phyloP scores from a whole-genome alignment of 139 green algal genomes.

The Chlorella ohadii region DNA sequence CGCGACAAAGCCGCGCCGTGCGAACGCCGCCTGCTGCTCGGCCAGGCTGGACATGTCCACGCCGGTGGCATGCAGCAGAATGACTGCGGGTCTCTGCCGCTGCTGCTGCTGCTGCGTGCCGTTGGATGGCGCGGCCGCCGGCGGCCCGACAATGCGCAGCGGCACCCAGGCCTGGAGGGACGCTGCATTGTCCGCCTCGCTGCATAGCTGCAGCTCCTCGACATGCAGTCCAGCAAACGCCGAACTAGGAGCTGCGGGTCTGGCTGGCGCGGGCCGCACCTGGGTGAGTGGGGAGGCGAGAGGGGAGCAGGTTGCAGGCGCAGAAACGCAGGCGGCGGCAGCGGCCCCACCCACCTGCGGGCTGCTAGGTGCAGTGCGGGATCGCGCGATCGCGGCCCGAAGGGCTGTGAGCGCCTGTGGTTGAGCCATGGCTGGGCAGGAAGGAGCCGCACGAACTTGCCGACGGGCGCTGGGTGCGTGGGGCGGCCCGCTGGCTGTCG shows the following conservation, averaged over 20 bases:
- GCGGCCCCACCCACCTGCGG: neutral
- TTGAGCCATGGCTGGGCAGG: no score
- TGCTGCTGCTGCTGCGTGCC: neutral
- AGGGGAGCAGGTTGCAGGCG: neutral
- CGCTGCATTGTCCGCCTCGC: neutral
- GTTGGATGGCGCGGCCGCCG: neutral
- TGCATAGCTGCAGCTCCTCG: constrained; percentile 36
- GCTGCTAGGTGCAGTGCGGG: no score
- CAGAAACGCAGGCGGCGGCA: neutral
- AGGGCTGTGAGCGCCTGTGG: no score
- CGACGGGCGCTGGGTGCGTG: no score
- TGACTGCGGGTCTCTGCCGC: constrained; percentile 27
- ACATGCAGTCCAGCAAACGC: constrained; percentile 13
- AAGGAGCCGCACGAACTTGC: no score
- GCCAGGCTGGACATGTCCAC: constrained; percentile 47
- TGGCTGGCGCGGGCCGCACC: neutral
- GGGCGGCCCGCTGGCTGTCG: no score
- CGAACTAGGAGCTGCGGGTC: no score
- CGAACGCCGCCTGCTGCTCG: constrained; percentile 47
- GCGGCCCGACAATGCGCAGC: constrained; percentile 47
- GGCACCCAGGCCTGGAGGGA: constrained; percentile 66
- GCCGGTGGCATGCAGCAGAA: constrained; percentile 64
- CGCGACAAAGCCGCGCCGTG: constrained; percentile 60
- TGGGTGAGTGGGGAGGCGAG: neutral
- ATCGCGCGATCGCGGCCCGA: no score